phyloP scores from a whole-genome alignment of 2,329 filamentous ascomycete genomes.

The Ceratocystis colombiana region DNA sequence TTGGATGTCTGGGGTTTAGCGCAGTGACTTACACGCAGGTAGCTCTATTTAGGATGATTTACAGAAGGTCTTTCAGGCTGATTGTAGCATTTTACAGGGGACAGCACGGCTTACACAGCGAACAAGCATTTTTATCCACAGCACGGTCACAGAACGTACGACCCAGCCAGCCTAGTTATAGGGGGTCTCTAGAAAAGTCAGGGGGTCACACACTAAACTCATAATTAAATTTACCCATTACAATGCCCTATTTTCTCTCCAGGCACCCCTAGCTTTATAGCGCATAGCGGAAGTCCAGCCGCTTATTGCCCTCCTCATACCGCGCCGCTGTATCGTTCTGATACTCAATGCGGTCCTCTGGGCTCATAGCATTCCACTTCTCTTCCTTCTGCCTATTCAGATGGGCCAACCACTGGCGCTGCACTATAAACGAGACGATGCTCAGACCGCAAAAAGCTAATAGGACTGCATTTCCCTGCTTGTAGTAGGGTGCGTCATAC shows the following conservation, averaged over 20 bases:
- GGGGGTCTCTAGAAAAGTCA: too few species aligned
- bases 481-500: conserved; percentile 37
- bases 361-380: conserved; percentile 23
- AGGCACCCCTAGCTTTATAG: conserved; percentile 20
- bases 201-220: too few species aligned
- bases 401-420: conserved; percentile 36
- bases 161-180: too few species aligned
- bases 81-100: too few species aligned
- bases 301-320: conserved; percentile 27
- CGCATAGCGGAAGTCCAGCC: conserved; percentile 27
- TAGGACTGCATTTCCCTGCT: conserved; percentile 37
- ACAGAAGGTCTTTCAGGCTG: background rate
- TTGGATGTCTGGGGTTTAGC: background rate
- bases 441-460: conserved; percentile 29
- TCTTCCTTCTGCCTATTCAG: conserved; percentile 30
- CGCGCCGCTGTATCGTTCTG: conserved; percentile 26
- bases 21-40: background rate
- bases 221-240: background rate
- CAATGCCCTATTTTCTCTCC: background rate
- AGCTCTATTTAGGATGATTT: background rate
- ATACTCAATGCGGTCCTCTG: conserved; percentile 24
- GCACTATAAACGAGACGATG: conserved; percentile 34
- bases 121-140: too few species aligned
- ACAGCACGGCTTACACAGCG: too few species aligned
- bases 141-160: too few species aligned